Conservation (phyloP, 2,329 filamentous ascomycete genomes). For the Cercospora berteroae region DNA sequence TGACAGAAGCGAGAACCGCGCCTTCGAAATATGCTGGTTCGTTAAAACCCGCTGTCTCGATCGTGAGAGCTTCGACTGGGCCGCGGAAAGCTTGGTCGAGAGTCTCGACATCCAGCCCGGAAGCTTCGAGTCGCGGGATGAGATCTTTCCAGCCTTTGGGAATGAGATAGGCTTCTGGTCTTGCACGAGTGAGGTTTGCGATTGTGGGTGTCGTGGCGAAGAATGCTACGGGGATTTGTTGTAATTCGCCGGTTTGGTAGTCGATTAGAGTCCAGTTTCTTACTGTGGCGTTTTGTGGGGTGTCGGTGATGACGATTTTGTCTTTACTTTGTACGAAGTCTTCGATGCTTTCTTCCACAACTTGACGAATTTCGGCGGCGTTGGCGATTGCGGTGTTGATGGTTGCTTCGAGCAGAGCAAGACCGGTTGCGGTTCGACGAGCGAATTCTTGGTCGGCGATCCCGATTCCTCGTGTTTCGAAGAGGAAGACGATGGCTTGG, state of each 20-base stretch:
- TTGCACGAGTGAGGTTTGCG: conserved; percentile 37
- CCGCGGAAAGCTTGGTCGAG: conserved; percentile 33
- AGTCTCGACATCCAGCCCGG: conserved; percentile 38
- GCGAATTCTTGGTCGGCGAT: conserved; percentile 39
- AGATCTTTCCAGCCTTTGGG: conserved; percentile 39
- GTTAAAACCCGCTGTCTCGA: conserved; percentile 33
- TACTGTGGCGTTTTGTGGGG: conserved; percentile 28
- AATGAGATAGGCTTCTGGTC: conserved; percentile 40
- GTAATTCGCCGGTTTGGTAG: conserved; percentile 33
- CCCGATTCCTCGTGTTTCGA: conserved; percentile 39
- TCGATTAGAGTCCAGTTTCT: conserved; percentile 40
- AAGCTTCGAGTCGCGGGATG: conserved; percentile 35
- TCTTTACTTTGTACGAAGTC: conserved; percentile 32
- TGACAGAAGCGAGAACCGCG: conserved; percentile 36
- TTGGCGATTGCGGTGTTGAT: conserved; percentile 38
- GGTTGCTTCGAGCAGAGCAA: conserved; percentile 39
- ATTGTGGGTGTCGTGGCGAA: conserved; percentile 38
- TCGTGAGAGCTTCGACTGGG: conserved; percentile 38
- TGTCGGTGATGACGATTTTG: conserved; percentile 38
- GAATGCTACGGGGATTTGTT: conserved; percentile 39
- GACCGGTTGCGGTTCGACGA: conserved; percentile 35
- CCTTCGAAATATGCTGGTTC: conserved; percentile 39
- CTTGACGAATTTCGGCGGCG: conserved; percentile 30
- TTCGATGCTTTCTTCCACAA: conserved; percentile 34
- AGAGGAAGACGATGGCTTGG: conserved; percentile 39